Evolutionary conservation across 192 early-diverging fungal genomes (phyloP), one percentile per base, ranked within the genome.

Genomic region (Diversispora epigaea): DNA sequence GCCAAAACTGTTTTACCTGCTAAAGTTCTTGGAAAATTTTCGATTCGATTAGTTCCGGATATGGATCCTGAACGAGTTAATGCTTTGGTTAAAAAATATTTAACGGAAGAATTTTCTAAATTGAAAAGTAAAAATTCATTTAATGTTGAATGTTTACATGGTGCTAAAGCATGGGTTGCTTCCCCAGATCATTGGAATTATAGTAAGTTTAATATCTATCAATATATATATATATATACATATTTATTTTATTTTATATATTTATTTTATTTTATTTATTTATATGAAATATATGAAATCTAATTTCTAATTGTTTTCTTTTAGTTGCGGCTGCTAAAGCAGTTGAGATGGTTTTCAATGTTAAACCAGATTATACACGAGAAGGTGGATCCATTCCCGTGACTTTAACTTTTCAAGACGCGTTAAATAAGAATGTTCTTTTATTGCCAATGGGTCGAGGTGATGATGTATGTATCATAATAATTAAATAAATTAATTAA

Each of bases 311-410:
- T 55, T 25, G 7, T 63, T 11, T 57, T 47, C 19, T 19, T 4
- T 22, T 76, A 89, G 90, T 95, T 45, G 95, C 97, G 43, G 97
- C 91, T 44, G 83, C 91, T 55, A 88, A 88, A n/a, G 97, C 97
- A 75, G 90, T 93, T 71, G 93, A 98, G 86, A 91, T 82, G 55
- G 92, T 98, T n/a, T 97, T 91, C 80, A 88, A 90, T 62, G 91
- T 92, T 75, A 93, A 89, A 83, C 97, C 97, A 67, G 97, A 99
- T 78, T 85, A 94, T 79, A 99, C 96, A 32, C 92, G 97, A 79
- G 97, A 99, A 87, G 97, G 96, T 71, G 97, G 97, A 8, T 94
- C 93, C 41, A 99, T 99, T 78, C 97, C 97, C 22, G 96, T 99
- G 14, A 99, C 97, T 9, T 86, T 99, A 69, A 95, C 93, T 6